Evolutionary conservation across 208 protist genomes (phyloP).

Genomic region (Leishmania turanica): DNA sequence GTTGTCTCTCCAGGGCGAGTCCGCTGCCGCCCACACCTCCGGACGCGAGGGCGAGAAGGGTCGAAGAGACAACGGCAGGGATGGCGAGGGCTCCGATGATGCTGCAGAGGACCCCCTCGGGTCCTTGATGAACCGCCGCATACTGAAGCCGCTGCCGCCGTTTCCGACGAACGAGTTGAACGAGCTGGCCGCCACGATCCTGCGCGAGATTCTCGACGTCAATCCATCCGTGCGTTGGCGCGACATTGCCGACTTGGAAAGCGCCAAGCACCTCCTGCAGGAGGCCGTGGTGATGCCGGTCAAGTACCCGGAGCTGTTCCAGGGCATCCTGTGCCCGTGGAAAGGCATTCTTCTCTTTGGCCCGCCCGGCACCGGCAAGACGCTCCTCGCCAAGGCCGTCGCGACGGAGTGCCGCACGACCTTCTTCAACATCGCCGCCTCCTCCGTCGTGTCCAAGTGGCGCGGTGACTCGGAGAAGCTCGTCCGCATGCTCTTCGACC

Average conservation of each 20-base stretch:
- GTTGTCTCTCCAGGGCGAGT: constrained; percentile 24
- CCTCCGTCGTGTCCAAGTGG: constrained; percentile 97
- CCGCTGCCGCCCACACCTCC: constrained; percentile 1
- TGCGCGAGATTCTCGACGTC: constrained; percentile 89
- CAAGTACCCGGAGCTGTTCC: constrained; percentile 90
- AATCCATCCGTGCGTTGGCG: constrained; percentile 88
- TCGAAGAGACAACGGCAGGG: background rate
- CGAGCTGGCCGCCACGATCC: constrained; percentile 79
- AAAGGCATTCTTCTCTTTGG: constrained; percentile 97
- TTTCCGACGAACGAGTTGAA: constrained; percentile 77
- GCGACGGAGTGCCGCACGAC: constrained; percentile 97
- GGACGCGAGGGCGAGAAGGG: background rate
- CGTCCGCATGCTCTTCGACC: constrained; percentile 94
- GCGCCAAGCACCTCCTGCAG: constrained; percentile 94
- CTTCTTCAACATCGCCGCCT: constrained; percentile 99
- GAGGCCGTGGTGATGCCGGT: constrained; percentile 94
- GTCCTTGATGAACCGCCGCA: constrained; percentile 44
- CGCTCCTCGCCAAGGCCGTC: constrained; percentile 97
- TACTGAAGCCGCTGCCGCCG: constrained; percentile 76
- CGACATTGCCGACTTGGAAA: constrained; percentile 92
- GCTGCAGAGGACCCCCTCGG: constrained; percentile 27
- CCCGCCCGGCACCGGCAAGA: constrained; percentile 98
- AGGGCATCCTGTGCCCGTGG: constrained; percentile 94
- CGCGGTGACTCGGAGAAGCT: constrained; percentile 98
- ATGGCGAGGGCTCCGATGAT: constrained; percentile 19